phyloP scores from a whole-genome alignment of 345 rosid species.

The Rhodomyrtus tomentosa region DNA sequence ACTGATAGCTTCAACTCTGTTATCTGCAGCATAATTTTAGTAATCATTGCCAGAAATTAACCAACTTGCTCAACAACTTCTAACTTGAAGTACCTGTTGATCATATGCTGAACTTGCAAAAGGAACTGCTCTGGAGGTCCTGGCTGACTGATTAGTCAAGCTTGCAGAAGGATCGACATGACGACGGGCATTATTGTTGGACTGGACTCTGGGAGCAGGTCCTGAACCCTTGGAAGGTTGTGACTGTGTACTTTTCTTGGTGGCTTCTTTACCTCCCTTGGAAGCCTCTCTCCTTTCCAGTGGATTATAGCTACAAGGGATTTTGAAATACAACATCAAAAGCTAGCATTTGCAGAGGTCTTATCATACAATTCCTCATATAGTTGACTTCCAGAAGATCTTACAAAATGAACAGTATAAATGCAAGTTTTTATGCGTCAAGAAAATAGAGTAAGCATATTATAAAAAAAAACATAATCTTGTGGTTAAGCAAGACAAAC shows the following conservation, averaged over 20 bases:
- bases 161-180: constrained; percentile 35
- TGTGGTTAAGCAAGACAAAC: neutral
- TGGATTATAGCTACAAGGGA: constrained; percentile 58
- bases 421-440: neutral
- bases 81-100: constrained; percentile 44
- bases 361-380: neutral
- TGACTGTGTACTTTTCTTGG: constrained; percentile 51
- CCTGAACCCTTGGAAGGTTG: constrained; percentile 56
- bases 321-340: neutral
- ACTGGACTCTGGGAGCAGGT: constrained; percentile 44
- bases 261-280: constrained; percentile 86
- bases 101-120: constrained; percentile 54
- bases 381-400: neutral
- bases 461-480: neutral
- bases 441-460: neutral
- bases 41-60: neutral
- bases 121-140: constrained; percentile 36
- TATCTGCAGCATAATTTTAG: constrained; percentile 36
- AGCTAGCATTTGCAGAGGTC: neutral
- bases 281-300: constrained; percentile 81
- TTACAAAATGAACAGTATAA: neutral
- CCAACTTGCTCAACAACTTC: neutral
- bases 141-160: constrained; percentile 30
- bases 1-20: constrained; percentile 87
- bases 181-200: constrained; percentile 50